These are phyloP conservation scores for Diutina pseudorugosa DNA, from an alignment of 1,139 yeast species.

Conservation along the genomic window DNA sequence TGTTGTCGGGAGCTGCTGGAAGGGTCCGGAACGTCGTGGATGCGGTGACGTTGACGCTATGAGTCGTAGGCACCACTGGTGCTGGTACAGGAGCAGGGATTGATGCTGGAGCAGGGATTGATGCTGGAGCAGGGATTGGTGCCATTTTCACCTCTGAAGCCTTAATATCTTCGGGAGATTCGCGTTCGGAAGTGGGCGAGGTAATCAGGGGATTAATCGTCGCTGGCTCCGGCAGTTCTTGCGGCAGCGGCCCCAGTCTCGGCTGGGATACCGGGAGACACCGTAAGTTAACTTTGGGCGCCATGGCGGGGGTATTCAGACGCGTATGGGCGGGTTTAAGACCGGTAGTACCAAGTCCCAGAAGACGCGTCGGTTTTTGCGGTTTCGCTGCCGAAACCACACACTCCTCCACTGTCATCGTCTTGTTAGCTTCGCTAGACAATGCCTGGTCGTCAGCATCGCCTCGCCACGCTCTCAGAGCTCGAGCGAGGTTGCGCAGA, in stretches of 20 bases:
- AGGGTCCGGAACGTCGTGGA: not conserved
- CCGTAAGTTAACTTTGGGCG: not conserved
- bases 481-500: not conserved
- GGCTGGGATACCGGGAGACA: not conserved
- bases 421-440: slow-evolving; percentile 1
- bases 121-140: no score
- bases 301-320: not conserved
- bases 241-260: not conserved
- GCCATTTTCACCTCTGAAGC: not conserved
- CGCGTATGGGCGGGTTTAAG: not conserved
- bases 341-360: not conserved
- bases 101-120: no score
- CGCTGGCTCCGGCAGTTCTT: not conserved
- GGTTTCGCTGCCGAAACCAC: not conserved
- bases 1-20: not conserved
- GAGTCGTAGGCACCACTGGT: not conserved
- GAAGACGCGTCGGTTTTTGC: not conserved
- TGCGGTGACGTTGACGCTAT: not conserved
- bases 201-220: not conserved
- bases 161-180: not conserved
- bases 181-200: not conserved
- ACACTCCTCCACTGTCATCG: not conserved
- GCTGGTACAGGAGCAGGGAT: not conserved
- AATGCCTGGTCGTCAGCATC: not conserved
- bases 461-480: not conserved